These are phyloP conservation scores for Stephania cephalantha DNA, from an alignment of 164 flowering plant genomes.

Conservation along the genomic window DNA sequence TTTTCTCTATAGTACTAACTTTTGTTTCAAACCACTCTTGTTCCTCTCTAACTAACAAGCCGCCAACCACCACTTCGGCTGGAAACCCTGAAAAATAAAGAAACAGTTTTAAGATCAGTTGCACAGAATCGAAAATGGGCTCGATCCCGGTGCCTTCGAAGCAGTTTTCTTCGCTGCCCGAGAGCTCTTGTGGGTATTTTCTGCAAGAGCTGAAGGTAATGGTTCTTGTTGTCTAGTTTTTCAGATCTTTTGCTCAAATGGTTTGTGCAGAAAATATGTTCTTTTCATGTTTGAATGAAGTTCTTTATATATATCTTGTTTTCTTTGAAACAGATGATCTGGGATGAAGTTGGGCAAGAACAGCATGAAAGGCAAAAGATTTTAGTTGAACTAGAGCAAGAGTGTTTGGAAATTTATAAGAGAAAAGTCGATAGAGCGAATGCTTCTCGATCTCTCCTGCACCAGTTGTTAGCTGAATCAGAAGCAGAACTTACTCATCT, in stretches of 20 bases:
- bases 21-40: not conserved
- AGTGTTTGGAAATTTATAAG: constrained; percentile 74
- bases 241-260: not conserved
- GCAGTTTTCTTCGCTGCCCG: constrained; percentile 39
- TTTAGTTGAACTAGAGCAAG: constrained; percentile 71
- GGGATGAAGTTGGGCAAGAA: constrained; percentile 95
- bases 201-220: constrained; percentile 77
- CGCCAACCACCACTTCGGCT: not conserved
- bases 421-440: constrained; percentile 83
- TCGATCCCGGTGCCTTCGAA: constrained; percentile 39
- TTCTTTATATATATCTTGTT: no score
- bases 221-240: constrained; percentile 6
- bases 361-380: constrained; percentile 64
- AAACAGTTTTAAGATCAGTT: constrained; percentile 1
- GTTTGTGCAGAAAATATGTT: not conserved
- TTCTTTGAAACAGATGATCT: constrained; percentile 51
- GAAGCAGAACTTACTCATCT: constrained; percentile 84
- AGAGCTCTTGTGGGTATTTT: constrained; percentile 77
- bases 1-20: not conserved
- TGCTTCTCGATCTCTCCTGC: constrained; percentile 70
- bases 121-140: constrained; percentile 24
- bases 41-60: not conserved
- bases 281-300: not conserved
- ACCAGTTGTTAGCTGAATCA: constrained; percentile 70
- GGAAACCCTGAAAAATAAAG: not conserved